Conservation (phyloP, 2,329 filamentous ascomycete genomes). For the Clonostachys rosea region DNA sequence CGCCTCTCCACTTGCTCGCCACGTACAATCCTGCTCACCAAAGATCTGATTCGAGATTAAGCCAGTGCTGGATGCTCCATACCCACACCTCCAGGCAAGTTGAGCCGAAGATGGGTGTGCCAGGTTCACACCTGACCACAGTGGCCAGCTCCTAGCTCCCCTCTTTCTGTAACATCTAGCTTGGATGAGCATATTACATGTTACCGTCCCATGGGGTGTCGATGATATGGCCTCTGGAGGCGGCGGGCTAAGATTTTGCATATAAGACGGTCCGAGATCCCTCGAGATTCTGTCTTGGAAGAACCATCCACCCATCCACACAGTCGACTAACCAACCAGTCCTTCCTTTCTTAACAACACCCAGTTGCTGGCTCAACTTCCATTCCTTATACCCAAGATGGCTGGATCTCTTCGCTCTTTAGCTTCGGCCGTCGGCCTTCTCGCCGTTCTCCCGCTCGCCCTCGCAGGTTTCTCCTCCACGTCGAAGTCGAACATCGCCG, state of each 20-base stretch:
- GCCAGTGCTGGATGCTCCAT: no score
- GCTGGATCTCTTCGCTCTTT: background rate
- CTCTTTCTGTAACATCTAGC: no score
- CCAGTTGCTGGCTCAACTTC: constrained; percentile 1
- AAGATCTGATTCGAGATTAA: no score
- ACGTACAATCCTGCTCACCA: no score
- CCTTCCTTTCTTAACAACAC: background rate
- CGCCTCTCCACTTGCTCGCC: no score
- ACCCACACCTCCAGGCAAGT: no score
- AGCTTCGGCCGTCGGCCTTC: constrained; percentile 8
- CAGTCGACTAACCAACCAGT: background rate
- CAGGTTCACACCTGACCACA: no score
- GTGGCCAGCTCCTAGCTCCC: no score
- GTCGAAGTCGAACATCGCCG: constrained; percentile 49
- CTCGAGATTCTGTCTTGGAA: background rate
- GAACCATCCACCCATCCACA: background rate
- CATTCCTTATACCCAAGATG: background rate
- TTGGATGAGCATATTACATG: background rate
- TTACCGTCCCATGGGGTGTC: background rate
- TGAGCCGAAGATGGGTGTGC: no score
- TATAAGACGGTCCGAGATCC: no score
- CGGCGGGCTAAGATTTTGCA: no score
- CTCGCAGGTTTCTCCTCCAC: constrained; percentile 37
- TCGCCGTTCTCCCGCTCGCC: constrained; percentile 17
- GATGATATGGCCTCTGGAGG: no score